Evolutionary conservation across 1,284 basidiomycete genomes (phyloP), one percentile per base, ranked within the genome.

Genomic region (Irpex sp.): DNA sequence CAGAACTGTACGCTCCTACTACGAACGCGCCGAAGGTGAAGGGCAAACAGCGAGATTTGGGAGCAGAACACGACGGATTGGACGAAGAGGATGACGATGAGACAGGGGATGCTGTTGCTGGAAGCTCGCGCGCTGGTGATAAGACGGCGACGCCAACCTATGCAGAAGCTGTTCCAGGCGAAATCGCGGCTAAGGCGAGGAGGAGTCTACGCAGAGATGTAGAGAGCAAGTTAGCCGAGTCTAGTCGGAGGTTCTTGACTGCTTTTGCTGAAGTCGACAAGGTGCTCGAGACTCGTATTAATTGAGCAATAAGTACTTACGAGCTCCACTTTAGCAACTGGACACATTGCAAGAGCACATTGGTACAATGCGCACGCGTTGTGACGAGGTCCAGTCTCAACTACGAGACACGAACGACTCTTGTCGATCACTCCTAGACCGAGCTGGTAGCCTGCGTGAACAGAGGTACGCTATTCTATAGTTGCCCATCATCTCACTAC

Each of bases 221-320:
- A 70, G 94, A 97, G 71, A 79, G 78, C 58, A 88, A 86, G 68
- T 79, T 97, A 47, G 86, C 90, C 0, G 84, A 88, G 58, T 91
- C 93, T 2, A 94, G 92, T 65, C 81, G 83, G 54, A 83, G 85
- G 65, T 96, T 98, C 73, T 74, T 98, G 58, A 80, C 83, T 45
- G 92, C 92, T 0, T 90, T 98, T 62, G 85, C 85, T 10, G 87
- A 93, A 67, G 93, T 97, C 21, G 91, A 97, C 76, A 82, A 91
- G 77, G 94, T 94, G 69, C 66, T 89, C 79, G 16, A 58, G 52
- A 18, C 16, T 12, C 21, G 9, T 56, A 28, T 21, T 51, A 61
- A 56, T 60, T 37, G 59, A 56, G 49, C n/a, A 54, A 8, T 10
- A 33, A 14, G 62, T 37, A 23, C 67, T 60, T 53, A 35, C 61